These are phyloP conservation scores for Yarrowia sp. DNA, from an alignment of 805 yeast species.

Conservation along the genomic window DNA sequence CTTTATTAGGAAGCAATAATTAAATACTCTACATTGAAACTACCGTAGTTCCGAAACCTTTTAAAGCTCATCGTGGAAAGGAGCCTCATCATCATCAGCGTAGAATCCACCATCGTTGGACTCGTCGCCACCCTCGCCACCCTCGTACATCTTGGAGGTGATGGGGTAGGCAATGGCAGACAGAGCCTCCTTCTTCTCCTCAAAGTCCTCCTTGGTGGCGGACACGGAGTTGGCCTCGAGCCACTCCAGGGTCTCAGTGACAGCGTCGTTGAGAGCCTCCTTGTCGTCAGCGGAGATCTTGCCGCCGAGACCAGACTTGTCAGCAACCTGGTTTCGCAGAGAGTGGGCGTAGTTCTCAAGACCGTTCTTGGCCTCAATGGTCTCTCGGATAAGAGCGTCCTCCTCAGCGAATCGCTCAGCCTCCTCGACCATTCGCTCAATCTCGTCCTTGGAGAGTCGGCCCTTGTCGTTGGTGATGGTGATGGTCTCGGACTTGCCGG, in stretches of 20 bases:
- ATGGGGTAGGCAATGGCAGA: conserved; percentile 88
- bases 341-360: conserved; percentile 89
- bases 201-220: conserved; percentile 91
- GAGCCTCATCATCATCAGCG: conserved; percentile 64
- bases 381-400: conserved; percentile 81
- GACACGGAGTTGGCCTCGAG: conserved; percentile 84
- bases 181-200: conserved; percentile 86
- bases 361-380: conserved; percentile 86
- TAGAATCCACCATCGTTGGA: conserved; percentile 57
- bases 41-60: conserved; percentile 30
- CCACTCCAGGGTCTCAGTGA: conserved; percentile 86
- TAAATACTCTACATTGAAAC: conserved; percentile 38
- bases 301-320: conserved; percentile 69
- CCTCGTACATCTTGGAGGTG: conserved; percentile 81
- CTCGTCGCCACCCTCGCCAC: conserved; percentile 53
- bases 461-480: conserved; percentile 95
- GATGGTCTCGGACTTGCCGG: conserved; percentile 89
- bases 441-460: conserved; percentile 90
- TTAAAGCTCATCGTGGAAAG: conserved; percentile 69
- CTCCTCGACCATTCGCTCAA: conserved; percentile 96
- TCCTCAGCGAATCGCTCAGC: conserved; percentile 95
- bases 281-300: conserved; percentile 89
- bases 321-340: conserved; percentile 71
- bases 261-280: conserved; percentile 85
- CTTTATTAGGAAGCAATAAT: conserved; percentile 37